phyloP scores from a whole-genome alignment of 345 rosid species.

The Cardiospermum halicacabum region DNA sequence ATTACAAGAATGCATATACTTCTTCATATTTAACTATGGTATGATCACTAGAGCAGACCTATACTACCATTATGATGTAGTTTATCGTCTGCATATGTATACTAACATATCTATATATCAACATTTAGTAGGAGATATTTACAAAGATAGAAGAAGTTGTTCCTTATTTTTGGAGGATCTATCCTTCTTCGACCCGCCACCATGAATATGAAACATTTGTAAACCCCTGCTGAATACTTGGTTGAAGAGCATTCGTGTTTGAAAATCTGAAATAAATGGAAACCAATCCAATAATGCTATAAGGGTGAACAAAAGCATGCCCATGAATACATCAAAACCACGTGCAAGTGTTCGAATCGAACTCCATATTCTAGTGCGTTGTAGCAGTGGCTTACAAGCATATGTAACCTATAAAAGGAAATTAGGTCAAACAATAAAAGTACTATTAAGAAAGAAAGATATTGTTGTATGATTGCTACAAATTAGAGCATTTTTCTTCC shows the following conservation, averaged over 20 bases:
- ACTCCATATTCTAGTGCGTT: conserved; percentile 59
- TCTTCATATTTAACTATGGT: no score
- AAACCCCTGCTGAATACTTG: conserved; percentile 94
- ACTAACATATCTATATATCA: not conserved
- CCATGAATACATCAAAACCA: conserved; percentile 68
- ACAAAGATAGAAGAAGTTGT: not conserved
- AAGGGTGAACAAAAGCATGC: conserved; percentile 71
- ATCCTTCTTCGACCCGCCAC: conserved; percentile 70
- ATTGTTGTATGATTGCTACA: not conserved
- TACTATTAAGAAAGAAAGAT: not conserved
- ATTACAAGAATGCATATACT: no score
- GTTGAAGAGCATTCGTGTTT: conserved; percentile 87
- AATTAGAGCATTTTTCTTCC: not conserved
- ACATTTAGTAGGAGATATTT: not conserved
- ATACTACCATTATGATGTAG: not conserved
- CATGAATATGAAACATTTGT: conserved; percentile 83
- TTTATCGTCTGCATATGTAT: no score
- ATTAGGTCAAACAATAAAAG: not conserved
- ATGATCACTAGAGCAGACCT: not conserved
- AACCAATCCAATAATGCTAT: conserved; percentile 91
- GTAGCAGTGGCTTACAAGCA: conserved; percentile 69
- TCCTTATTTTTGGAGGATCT: conserved; percentile 55
- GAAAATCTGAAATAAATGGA: conserved; percentile 86
- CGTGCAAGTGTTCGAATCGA: conserved; percentile 66
- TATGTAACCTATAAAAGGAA: conserved; percentile 52